Conservation (phyloP, 306 rosid species). For the Acacia confusa region DNA sequence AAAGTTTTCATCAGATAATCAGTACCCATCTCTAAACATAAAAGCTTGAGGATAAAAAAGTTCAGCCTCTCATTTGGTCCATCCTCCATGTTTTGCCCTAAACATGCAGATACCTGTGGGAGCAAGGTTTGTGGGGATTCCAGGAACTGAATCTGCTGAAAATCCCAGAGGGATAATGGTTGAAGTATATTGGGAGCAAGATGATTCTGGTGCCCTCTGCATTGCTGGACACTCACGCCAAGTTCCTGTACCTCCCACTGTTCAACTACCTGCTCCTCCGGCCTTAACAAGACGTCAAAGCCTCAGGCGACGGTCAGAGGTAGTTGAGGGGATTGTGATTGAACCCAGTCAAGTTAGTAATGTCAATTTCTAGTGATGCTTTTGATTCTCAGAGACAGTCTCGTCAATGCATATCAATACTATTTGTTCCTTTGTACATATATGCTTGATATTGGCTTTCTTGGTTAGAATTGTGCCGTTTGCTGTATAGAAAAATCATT, state of each 20-base stretch:
- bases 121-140: conserved; percentile 80
- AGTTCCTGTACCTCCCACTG: conserved; percentile 48
- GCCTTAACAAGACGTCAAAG: conserved; percentile 32
- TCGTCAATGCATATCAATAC: neutral
- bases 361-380: conserved; percentile 29
- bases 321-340: conserved; percentile 56
- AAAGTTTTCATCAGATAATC: neutral
- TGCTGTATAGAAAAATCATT: no score
- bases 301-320: conserved; percentile 27
- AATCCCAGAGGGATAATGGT: conserved; percentile 76
- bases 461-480: no score
- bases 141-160: conserved; percentile 68
- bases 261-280: conserved; percentile 36
- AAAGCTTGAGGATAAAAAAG: neutral
- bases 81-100: neutral
- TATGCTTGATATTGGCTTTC: no score
- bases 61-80: neutral
- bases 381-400: neutral
- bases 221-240: conserved; percentile 64
- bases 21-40: neutral
- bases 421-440: no score
- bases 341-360: conserved; percentile 48
- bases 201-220: conserved; percentile 75
- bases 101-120: conserved; percentile 66
- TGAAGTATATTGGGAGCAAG: conserved; percentile 86